A percentile compares a stretch with the other conserved stretches of the same genome.
These are phyloP conservation scores for Magnusiomyces sp. DNA, from an alignment of 1,139 yeast species.

Conservation along the genomic window DNA sequence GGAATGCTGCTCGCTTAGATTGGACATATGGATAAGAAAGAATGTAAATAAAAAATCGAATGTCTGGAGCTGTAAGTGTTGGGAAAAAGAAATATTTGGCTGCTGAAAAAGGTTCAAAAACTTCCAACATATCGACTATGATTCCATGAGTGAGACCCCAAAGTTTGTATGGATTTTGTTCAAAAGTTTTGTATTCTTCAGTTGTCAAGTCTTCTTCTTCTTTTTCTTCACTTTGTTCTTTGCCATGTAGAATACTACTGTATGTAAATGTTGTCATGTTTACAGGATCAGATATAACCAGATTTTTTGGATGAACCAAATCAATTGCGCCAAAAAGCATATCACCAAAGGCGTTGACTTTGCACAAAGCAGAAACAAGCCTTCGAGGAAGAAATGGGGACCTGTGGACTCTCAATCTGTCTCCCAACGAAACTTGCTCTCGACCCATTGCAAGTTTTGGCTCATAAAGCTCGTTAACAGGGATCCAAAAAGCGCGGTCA, in stretches of 20 bases:
- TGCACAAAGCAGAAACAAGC: constrained; percentile 15
- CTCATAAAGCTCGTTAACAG: constrained; percentile 24
- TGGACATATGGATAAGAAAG: constrained; percentile 9
- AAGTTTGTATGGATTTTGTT: constrained; percentile 26
- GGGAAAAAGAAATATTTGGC: constrained; percentile 15
- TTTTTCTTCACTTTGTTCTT: too few species aligned
- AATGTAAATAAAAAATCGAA: constrained; percentile 13
- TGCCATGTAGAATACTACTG: too few species aligned
- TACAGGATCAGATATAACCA: constrained; percentile 7
- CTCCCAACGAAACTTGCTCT: constrained; percentile 24
- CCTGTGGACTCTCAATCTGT: constrained; percentile 21
- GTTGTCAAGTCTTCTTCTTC: too few species aligned
- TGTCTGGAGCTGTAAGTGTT: constrained; percentile 19
- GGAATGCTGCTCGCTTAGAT: constrained; percentile 1
- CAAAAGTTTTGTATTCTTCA: background rate
- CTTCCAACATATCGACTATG: constrained; percentile 29
- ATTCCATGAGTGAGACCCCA: constrained; percentile 36
- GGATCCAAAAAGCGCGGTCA: constrained; percentile 35
- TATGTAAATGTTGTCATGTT: too few species aligned
- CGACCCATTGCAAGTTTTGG: constrained; percentile 16
- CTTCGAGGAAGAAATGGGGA: constrained; percentile 17
- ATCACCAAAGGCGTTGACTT: constrained; percentile 24
- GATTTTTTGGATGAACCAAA: constrained; percentile 20
- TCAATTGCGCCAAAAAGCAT: constrained; percentile 30
- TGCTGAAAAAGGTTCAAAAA: constrained; percentile 21